phyloP scores from a whole-genome alignment of 768 basidiomycete species.

The Pholiota conissans region DNA sequence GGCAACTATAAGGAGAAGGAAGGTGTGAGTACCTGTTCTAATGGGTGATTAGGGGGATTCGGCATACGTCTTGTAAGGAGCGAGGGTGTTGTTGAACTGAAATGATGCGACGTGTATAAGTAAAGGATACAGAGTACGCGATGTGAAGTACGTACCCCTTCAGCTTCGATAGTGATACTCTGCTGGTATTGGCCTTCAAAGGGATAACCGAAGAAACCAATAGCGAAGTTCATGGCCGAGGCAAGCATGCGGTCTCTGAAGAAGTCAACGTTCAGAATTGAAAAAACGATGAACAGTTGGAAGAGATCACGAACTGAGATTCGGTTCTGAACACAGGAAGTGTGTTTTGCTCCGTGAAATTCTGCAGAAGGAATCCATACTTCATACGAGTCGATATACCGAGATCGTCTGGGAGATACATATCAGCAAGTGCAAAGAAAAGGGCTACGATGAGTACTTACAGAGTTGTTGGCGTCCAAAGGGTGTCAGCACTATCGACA shows the following conservation, averaged over 20 bases:
- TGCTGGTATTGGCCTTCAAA: constrained; percentile 74
- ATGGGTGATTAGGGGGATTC: not conserved
- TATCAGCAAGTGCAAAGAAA: not conserved
- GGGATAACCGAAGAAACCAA: constrained; percentile 80
- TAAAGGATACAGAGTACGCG: constrained; percentile 7
- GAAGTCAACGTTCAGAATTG: not conserved
- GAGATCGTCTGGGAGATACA: constrained; percentile 48
- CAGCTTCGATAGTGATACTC: constrained; percentile 69
- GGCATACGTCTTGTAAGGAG: constrained; percentile 75
- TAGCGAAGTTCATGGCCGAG: constrained; percentile 65
- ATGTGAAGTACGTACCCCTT: constrained; percentile 35
- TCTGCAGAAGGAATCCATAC: constrained; percentile 76
- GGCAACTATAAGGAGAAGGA: constrained; percentile 37
- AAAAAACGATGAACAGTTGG: not conserved
- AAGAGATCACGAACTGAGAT: constrained; percentile 52
- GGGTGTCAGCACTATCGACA: constrained; percentile 70
- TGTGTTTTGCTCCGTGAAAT: constrained; percentile 57
- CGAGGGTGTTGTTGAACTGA: constrained; percentile 82
- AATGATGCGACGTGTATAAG: constrained; percentile 4
- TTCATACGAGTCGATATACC: constrained; percentile 73
- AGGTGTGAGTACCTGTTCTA: not conserved
- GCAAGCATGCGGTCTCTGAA: constrained; percentile 70
- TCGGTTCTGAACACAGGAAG: constrained; percentile 82
- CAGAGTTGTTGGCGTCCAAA: constrained; percentile 88
- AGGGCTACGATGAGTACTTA: constrained; percentile 31